A percentile compares a stretch with the other conserved stretches of the same genome.
phyloP scores from a whole-genome alignment of 2,329 filamentous ascomycete genomes.

The Botryotinia narcissicola region DNA sequence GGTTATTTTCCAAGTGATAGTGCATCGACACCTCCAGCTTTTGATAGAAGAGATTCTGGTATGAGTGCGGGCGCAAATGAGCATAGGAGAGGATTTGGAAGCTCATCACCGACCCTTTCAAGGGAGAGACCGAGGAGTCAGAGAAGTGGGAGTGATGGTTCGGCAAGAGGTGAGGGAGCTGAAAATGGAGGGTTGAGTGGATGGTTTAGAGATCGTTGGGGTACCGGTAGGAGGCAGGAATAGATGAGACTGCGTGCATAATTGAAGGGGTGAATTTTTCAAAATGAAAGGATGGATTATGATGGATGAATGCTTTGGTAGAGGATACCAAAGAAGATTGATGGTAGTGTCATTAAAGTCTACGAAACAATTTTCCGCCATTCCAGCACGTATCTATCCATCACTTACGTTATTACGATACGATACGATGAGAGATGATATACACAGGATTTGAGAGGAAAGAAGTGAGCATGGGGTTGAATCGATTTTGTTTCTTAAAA shows the following conservation, averaged over 20 bases:
- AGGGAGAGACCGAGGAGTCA: slow-evolving; percentile 27
- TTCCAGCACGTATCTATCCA: background rate
- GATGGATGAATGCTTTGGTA: background rate
- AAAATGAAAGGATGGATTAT: background rate
- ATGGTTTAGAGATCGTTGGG: slow-evolving; percentile 34
- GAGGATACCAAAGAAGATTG: background rate
- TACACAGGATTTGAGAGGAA: background rate
- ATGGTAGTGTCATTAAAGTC: background rate
- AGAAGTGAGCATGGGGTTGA: background rate
- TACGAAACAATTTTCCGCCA: background rate
- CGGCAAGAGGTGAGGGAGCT: slow-evolving; percentile 9
- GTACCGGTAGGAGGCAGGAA: slow-evolving; percentile 10
- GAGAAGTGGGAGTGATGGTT: slow-evolving; percentile 33
- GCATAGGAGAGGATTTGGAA: background rate
- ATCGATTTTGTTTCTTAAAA: background rate
- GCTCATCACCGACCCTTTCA: background rate
- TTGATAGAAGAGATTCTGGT: slow-evolving; percentile 25
- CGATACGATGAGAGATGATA: background rate
- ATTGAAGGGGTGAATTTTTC: background rate
- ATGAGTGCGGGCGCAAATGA: slow-evolving; percentile 18
- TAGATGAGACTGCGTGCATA: background rate
- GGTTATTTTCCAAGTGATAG: slow-evolving; percentile 22
- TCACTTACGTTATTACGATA: background rate
- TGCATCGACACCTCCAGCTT: background rate
- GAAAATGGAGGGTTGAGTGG: slow-evolving; percentile 23